Evolutionary conservation across 225 moss, liverwort and hornwort species (phyloP), one percentile per base, ranked within the genome.

Genomic region (Pleurozium schreberi): DNA sequence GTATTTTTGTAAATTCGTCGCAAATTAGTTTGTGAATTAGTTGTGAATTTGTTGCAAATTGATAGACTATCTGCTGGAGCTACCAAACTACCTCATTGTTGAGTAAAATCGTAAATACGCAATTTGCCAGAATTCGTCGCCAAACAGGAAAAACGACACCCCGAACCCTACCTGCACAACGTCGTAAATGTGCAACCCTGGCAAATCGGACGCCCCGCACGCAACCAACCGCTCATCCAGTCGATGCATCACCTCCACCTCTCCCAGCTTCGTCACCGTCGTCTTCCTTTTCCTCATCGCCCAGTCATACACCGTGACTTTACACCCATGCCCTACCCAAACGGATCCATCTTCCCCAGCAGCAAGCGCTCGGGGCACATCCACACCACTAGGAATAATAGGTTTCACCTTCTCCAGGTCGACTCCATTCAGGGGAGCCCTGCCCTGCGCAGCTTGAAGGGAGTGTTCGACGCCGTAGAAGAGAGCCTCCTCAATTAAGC

Each of bases 241-340:
- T 34, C 95, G 94, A 82, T 95, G 89, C 82, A 98, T 31, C 8
- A 89, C 88, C 76, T 95, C 93, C 42, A 96, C 91, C 2, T 82
- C 90, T 64, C 87, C 94, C 34, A 98, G 92, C 87, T 96, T 97
- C 18, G 97, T 98, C 74, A 98, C 89, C 5, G 96, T 98, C 36
- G 93, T 97, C 75, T n/a, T 89, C 82, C 91, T 89, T 65, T 96
- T 97, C 66, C 98, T 90, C 13, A 95, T 92, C 65, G 98, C 98
- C 98, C 98, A 98, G 83, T 98, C 96, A 83, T 95, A 98, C 4
- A 93, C 93, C 18, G 97, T 96, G 77, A 98, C 90, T 68, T 98
- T 98, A 81, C 96, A 95, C 8, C 98, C 98, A 84, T 97, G 98
- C 9, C 95, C 97, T 12, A 97, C 91, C 97, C 98, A 98, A 3